Conservation (phyloP, 2,329 filamentous ascomycete species). For the Clonostachys rhizophaga region DNA sequence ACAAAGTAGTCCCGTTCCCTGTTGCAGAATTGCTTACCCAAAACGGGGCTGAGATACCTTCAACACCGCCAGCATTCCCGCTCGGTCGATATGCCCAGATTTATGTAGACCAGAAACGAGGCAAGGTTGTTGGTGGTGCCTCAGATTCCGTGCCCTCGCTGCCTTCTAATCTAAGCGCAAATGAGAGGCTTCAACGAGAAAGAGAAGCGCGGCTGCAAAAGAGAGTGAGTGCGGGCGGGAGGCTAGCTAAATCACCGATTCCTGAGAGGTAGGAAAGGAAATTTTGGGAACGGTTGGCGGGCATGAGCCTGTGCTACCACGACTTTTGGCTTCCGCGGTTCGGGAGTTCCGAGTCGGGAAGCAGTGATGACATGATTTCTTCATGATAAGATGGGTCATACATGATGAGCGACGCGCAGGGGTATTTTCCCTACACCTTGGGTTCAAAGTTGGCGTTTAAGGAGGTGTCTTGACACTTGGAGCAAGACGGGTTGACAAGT, state of each 20-base stretch:
- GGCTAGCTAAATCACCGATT: conserved; percentile 62
- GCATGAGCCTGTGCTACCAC: conserved; percentile 28
- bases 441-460: no score
- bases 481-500: no score
- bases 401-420: neutral
- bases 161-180: conserved; percentile 36
- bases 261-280: conserved; percentile 51
- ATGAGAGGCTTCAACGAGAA: conserved; percentile 53
- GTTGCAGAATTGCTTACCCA: conserved; percentile 88
- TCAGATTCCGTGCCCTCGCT: conserved; percentile 59
- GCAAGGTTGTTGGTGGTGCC: conserved; percentile 37
- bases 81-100: conserved; percentile 74
- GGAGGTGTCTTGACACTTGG: no score
- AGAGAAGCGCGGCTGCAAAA: conserved; percentile 70
- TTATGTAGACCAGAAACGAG: conserved; percentile 77
- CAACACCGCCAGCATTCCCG: conserved; percentile 72
- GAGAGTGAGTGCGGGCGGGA: conserved; percentile 71
- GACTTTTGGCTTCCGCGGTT: conserved; percentile 19
- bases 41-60: conserved; percentile 86
- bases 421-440: no score
- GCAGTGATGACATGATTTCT: conserved; percentile 6
- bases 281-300: conserved; percentile 31
- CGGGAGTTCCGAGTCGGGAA: conserved; percentile 11
- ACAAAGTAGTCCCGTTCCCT: conserved; percentile 68
- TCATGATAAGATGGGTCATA: neutral